phyloP scores from a whole-genome alignment of 2,329 filamentous ascomycete genomes.

The Microcyclospora pomicola region DNA sequence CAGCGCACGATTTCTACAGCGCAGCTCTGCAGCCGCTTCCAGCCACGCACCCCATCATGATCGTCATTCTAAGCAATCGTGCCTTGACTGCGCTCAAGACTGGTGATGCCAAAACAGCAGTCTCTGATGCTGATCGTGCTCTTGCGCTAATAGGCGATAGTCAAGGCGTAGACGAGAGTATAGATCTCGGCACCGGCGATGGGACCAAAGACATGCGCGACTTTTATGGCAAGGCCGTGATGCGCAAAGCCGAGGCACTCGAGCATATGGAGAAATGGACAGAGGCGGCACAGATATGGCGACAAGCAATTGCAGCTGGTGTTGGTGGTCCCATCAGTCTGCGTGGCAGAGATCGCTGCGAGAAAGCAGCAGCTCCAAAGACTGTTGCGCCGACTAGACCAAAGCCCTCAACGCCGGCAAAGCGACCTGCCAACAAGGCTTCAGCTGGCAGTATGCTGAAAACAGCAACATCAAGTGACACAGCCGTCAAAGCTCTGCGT shows the following conservation, averaged over 20 bases:
- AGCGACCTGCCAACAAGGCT: constrained; percentile 8
- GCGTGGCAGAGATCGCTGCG: constrained; percentile 76
- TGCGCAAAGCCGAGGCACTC: constrained; percentile 86
- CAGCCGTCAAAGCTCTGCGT: constrained; percentile 69
- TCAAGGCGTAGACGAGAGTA: constrained; percentile 66
- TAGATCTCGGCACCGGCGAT: constrained; percentile 49
- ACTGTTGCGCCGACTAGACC: constrained; percentile 37
- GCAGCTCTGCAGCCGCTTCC: constrained; percentile 64
- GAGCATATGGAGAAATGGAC: constrained; percentile 92
- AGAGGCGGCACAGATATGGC: constrained; percentile 72
- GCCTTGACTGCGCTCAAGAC: constrained; percentile 83
- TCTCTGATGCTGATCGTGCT: constrained; percentile 71
- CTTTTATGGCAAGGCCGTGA: constrained; percentile 83
- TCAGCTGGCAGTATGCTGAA: constrained; percentile 15
- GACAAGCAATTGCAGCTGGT: constrained; percentile 65
- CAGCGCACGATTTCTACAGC: constrained; percentile 72
- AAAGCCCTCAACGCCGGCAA: constrained; percentile 30
- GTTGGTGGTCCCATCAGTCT: constrained; percentile 75
- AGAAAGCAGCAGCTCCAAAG: constrained; percentile 53
- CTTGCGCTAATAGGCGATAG: constrained; percentile 65
- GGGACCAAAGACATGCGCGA: constrained; percentile 73
- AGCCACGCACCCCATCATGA: constrained; percentile 63
- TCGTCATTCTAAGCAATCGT: constrained; percentile 83
- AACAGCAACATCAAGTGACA: constrained; percentile 32
- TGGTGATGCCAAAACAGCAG: constrained; percentile 76